Percentiles rank a stretch among this genome's conserved stretches.
phyloP scores from a whole-genome alignment of 148 eudicot species.

The Heliosperma pusillum region DNA sequence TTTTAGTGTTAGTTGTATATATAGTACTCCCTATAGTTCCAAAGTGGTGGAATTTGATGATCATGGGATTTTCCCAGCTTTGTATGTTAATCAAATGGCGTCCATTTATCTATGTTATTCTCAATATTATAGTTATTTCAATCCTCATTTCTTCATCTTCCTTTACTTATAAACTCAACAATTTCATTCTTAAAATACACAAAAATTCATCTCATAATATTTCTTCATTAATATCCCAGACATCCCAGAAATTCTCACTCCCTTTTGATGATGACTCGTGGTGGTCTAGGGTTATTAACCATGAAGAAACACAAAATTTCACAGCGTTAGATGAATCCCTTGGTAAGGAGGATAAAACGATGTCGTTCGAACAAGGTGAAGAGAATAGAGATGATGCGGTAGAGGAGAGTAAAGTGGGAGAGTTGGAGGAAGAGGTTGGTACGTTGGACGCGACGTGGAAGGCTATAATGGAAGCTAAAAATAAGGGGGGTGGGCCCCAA shows the following conservation, averaged over 20 bases:
- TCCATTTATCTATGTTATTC: conserved; percentile 37
- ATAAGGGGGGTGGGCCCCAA: conserved; percentile 16
- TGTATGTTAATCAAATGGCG: conserved; percentile 24
- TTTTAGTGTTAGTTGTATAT: conserved; percentile 1
- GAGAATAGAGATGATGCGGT: background rate
- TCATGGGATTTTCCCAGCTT: conserved; percentile 3
- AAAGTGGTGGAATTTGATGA: background rate
- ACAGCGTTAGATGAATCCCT: background rate
- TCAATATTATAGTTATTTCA: conserved; percentile 45
- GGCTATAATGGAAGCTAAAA: conserved; percentile 44
- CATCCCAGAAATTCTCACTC: background rate
- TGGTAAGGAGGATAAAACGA: conserved; percentile 1
- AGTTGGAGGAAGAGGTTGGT: conserved; percentile 17
- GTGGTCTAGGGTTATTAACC: conserved; percentile 14
- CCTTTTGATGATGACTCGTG: conserved; percentile 18
- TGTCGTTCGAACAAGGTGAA: background rate
- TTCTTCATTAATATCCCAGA: conserved; percentile 1
- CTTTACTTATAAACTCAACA: conserved; percentile 17
- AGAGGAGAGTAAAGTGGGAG: background rate
- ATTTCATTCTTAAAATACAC: background rate
- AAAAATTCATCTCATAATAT: conserved; percentile 12
- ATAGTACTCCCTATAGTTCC: conserved; percentile 6
- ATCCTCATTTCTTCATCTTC: conserved; percentile 38
- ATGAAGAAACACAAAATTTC: background rate
- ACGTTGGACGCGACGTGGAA: conserved; percentile 60